These are phyloP conservation scores for Boletus pseudopeckii DNA, from an alignment of 768 basidiomycete genomes.

Conservation along the genomic window DNA sequence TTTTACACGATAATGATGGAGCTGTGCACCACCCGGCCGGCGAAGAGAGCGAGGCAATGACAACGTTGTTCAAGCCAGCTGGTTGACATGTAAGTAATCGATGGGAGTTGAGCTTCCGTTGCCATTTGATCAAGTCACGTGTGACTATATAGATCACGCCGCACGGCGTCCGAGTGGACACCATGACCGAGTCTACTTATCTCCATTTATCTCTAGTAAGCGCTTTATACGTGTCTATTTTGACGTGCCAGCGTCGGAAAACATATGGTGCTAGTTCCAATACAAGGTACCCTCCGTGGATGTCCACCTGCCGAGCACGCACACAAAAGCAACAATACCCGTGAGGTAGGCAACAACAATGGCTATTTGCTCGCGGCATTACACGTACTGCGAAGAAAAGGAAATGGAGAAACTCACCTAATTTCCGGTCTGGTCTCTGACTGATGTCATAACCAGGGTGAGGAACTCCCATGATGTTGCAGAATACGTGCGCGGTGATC, in stretches of 20 bases:
- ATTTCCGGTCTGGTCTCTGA: conserved; percentile 48
- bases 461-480: conserved; percentile 94
- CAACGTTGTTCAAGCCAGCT: conserved; percentile 12
- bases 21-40: not conserved
- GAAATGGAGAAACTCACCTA: conserved; percentile 39
- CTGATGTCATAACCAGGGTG: conserved; percentile 54
- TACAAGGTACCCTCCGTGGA: conserved; percentile 37
- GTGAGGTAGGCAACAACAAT: conserved; percentile 53
- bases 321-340: conserved; percentile 59
- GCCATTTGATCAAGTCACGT: conserved; percentile 16
- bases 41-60: conserved; percentile 1
- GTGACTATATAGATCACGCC: not conserved
- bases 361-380: conserved; percentile 34
- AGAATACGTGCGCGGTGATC: conserved; percentile 80
- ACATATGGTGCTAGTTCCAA: conserved; percentile 32
- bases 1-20: conserved; percentile 33
- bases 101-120: not conserved
- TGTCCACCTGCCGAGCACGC: conserved; percentile 53
- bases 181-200: not conserved
- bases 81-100: not conserved
- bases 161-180: not conserved
- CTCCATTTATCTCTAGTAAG: not conserved
- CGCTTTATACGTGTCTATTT: not conserved
- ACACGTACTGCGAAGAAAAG: conserved; percentile 8
- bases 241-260: conserved; percentile 13